Percentiles rank a stretch among this genome's conserved stretches.
Evolutionary conservation across 345 rosid species (phyloP).

Genomic region (Xanthoceras sorbifolium): DNA sequence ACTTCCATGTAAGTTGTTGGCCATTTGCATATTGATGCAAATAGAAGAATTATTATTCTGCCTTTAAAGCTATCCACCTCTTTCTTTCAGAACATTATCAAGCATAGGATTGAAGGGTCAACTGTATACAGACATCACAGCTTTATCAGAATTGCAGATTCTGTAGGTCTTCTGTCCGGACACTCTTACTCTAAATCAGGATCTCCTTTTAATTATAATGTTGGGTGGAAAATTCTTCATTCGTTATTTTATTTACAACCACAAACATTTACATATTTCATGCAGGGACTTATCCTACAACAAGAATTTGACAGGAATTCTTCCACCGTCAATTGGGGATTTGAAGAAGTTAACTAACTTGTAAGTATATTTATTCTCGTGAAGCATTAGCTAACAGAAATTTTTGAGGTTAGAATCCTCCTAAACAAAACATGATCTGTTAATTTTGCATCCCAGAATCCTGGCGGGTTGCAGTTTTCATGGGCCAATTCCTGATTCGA

Average conservation of each 20-base stretch:
- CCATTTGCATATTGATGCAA: background rate
- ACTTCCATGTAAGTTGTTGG: constrained; percentile 51
- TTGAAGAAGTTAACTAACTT: constrained; percentile 57
- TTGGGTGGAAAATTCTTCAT: too few species aligned
- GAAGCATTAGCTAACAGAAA: background rate
- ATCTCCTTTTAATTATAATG: background rate
- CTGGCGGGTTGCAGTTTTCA: constrained; percentile 35
- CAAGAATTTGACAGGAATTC: constrained; percentile 54
- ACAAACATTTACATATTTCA: background rate
- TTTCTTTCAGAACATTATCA: constrained; percentile 59
- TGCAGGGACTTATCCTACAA: constrained; percentile 87
- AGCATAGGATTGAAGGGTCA: constrained; percentile 56
- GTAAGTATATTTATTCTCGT: constrained; percentile 43
- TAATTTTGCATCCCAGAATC: constrained; percentile 23
- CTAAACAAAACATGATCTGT: background rate
- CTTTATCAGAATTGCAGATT: constrained; percentile 56
- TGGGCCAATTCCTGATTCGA: constrained; percentile 32
- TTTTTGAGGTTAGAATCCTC: constrained; percentile 8
- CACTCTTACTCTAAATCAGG: background rate
- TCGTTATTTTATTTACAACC: background rate
- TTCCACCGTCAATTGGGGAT: constrained; percentile 59
- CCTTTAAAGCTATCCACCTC: background rate
- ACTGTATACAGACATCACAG: constrained; percentile 55
- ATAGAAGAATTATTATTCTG: background rate
- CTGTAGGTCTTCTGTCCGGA: constrained; percentile 49